Conservation (phyloP, 257 asterid genomes). For the Solanum etuberosum region DNA sequence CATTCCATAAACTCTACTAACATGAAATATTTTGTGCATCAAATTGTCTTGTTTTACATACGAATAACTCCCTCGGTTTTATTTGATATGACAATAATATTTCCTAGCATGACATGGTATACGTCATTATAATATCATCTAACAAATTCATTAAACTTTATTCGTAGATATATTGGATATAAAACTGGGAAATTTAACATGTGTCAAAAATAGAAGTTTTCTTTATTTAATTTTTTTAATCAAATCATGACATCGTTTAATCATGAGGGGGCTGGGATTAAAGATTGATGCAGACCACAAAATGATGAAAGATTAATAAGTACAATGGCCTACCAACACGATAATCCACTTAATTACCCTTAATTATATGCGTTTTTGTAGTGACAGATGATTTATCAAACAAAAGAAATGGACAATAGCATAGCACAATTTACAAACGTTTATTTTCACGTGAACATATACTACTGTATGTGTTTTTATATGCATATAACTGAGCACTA, state of each 20-base stretch:
- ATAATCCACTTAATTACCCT: not conserved
- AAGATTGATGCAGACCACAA: not conserved
- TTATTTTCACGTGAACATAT: not conserved
- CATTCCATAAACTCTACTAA: not conserved
- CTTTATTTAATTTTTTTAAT: no score
- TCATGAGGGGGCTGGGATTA: not conserved
- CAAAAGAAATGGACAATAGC: not conserved
- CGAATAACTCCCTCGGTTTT: not conserved
- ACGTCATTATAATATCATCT: not conserved
- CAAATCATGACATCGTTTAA: not conserved
- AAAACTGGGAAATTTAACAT: not conserved
- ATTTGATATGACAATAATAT: not conserved
- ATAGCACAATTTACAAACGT: not conserved
- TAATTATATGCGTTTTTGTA: not conserved
- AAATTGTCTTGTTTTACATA: not conserved
- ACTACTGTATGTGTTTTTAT: not conserved
- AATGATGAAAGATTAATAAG: not conserved
- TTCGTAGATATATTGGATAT: not conserved
- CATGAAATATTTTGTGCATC: not conserved
- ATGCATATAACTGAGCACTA: not conserved
- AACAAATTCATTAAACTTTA: not conserved
- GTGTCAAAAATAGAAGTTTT: not conserved
- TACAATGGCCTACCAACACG: not conserved
- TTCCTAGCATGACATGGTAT: not conserved
- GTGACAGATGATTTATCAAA: not conserved